Percentiles rank a stretch among this genome's conserved stretches.
phyloP scores from a whole-genome alignment of 768 basidiomycete species.

The Rubroboletus pulcherrimus region DNA sequence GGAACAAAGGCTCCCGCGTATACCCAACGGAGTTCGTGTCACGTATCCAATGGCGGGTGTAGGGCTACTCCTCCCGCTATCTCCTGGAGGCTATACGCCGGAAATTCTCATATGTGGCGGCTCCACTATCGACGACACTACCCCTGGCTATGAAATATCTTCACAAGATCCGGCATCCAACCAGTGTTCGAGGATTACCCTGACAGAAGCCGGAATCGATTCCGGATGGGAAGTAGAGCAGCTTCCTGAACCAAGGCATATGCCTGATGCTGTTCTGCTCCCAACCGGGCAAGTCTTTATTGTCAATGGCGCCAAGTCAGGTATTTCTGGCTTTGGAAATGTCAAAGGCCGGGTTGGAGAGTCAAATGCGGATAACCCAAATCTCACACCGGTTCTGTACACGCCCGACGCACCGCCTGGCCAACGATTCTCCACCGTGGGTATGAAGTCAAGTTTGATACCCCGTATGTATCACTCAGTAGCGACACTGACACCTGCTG shows the following conservation, averaged over 20 bases:
- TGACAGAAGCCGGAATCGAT: constrained; percentile 61
- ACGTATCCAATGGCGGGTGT: constrained; percentile 83
- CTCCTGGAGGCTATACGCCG: constrained; percentile 58
- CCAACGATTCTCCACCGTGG: constrained; percentile 52
- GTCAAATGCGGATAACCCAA: constrained; percentile 77
- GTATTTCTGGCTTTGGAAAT: constrained; percentile 78
- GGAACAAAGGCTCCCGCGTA: constrained; percentile 57
- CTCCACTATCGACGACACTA: constrained; percentile 58
- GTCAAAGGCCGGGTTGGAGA: constrained; percentile 62
- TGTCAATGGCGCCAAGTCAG: constrained; percentile 70
- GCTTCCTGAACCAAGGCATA: constrained; percentile 70
- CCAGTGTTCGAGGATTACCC: constrained; percentile 67
- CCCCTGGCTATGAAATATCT: constrained; percentile 57
- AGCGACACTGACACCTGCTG: constrained; percentile 71
- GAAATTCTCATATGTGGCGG: constrained; percentile 79
- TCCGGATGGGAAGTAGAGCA: constrained; percentile 71
- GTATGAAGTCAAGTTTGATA: constrained; percentile 63
- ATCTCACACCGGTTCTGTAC: constrained; percentile 67
- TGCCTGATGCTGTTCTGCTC: constrained; percentile 79
- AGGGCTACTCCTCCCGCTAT: constrained; percentile 68
- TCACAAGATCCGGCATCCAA: constrained; percentile 70
- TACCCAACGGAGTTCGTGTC: constrained; percentile 76
- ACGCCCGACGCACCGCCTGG: constrained; percentile 51
- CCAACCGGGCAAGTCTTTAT: constrained; percentile 73
- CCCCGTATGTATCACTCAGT: constrained; percentile 82